Conservation (phyloP, 352 stramenopile genomes). For the Phytophthora brassicae region DNA sequence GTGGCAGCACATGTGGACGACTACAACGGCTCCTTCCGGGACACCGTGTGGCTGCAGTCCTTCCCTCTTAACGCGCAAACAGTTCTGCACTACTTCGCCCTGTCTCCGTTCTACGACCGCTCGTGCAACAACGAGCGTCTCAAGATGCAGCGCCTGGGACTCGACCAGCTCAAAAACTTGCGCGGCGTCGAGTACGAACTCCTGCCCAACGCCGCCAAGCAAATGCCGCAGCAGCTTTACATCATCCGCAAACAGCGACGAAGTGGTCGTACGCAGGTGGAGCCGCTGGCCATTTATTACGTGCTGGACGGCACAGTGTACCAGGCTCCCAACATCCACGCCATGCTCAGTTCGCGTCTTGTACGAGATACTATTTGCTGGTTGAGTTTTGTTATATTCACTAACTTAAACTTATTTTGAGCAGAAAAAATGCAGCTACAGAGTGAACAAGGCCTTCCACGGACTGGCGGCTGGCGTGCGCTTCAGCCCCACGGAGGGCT, state of each 20-base stretch:
- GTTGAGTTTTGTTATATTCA: constrained; percentile 1
- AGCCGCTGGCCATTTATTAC: constrained; percentile 87
- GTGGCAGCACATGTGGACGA: constrained; percentile 73
- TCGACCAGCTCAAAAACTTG: constrained; percentile 89
- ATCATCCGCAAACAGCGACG: constrained; percentile 88
- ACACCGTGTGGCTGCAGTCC: constrained; percentile 87
- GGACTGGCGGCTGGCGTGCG: constrained; percentile 70
- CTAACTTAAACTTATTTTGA: background rate
- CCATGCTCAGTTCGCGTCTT: constrained; percentile 84
- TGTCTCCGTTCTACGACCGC: constrained; percentile 88
- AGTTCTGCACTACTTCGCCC: constrained; percentile 86
- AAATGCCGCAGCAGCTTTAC: constrained; percentile 85
- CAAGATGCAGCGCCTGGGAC: constrained; percentile 87
- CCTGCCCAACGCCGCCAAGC: constrained; percentile 79
- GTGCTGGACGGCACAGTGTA: constrained; percentile 87
- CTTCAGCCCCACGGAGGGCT: constrained; percentile 85
- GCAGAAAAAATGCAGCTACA: constrained; percentile 90
- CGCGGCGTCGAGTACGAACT: constrained; percentile 89
- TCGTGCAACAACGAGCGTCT: constrained; percentile 90
- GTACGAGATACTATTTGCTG: constrained; percentile 39
- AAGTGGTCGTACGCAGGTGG: constrained; percentile 70
- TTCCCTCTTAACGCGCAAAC: constrained; percentile 85
- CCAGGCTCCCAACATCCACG: constrained; percentile 87
- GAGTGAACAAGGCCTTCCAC: constrained; percentile 85
- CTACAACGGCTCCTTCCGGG: constrained; percentile 87